These are phyloP conservation scores for Myriosclerotinia scirpicola DNA, from an alignment of 2,329 filamentous ascomycete genomes.

Conservation along the genomic window DNA sequence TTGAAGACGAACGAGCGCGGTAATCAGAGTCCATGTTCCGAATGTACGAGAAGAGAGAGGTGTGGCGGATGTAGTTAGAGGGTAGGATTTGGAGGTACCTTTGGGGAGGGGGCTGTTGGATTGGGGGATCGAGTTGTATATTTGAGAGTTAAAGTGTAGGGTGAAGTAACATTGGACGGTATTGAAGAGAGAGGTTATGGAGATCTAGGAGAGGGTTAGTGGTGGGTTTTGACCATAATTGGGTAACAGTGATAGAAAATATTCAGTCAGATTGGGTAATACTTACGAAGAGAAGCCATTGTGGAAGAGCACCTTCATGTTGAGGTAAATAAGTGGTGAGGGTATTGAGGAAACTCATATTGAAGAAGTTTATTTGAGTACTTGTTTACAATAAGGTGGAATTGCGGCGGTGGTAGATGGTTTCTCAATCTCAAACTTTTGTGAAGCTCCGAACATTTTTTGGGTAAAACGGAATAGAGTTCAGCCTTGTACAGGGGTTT, in stretches of 20 bases:
- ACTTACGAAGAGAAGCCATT: constrained; percentile 64
- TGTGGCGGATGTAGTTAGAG: constrained; percentile 66
- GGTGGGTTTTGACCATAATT: not conserved
- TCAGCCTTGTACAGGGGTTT: not conserved
- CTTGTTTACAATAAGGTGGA: not conserved
- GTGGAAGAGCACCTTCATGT: constrained; percentile 54
- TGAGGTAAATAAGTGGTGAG: constrained; percentile 37
- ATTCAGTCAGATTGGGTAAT: constrained; percentile 4
- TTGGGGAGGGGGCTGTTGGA: constrained; percentile 46
- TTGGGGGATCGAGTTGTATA: constrained; percentile 58
- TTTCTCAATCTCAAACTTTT: too few relatives aligned
- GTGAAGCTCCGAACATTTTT: not conserved
- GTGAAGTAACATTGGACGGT: constrained; percentile 80
- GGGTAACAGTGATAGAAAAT: not conserved
- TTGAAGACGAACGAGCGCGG: constrained; percentile 60
- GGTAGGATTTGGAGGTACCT: constrained; percentile 55
- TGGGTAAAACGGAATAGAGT: not conserved
- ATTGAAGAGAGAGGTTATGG: constrained; percentile 80
- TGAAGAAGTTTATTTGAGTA: not conserved
- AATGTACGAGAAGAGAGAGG: constrained; percentile 78
- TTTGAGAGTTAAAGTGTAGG: constrained; percentile 76
- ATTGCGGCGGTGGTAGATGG: not conserved
- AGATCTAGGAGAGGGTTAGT: constrained; percentile 58
- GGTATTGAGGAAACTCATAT: constrained; percentile 28
- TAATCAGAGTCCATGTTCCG: constrained; percentile 69